A percentile compares a stretch with the other conserved stretches of the same genome.
phyloP scores from a whole-genome alignment of 1,284 basidiomycete species.

The Sanghuangporus baumii region DNA sequence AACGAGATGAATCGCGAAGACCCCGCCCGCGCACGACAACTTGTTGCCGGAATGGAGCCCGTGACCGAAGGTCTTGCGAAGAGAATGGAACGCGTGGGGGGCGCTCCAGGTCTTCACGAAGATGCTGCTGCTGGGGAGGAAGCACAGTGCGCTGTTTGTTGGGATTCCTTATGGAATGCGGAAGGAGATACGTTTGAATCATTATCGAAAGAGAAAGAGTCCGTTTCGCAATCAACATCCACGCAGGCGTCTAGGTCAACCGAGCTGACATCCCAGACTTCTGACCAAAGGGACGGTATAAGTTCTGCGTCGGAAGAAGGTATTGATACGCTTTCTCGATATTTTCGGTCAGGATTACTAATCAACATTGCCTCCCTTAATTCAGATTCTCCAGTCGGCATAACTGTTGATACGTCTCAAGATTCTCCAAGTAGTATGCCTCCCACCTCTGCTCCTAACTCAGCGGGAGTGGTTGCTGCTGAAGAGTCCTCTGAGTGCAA shows the following conservation, averaged over 20 bases:
- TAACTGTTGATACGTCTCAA: background rate
- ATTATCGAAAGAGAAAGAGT: slow-evolving; percentile 17
- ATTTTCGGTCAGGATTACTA: no score
- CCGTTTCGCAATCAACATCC: slow-evolving; percentile 24
- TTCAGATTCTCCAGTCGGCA: background rate
- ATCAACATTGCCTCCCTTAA: no score
- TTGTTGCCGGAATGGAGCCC: slow-evolving; percentile 57
- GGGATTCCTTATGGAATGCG: slow-evolving; percentile 55
- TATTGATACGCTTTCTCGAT: background rate
- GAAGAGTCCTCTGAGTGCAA: slow-evolving; percentile 23
- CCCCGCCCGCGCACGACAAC: slow-evolving; percentile 54
- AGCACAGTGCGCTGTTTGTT: slow-evolving; percentile 66
- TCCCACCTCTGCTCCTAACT: background rate
- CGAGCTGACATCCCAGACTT: slow-evolving; percentile 5
- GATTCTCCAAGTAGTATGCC: background rate
- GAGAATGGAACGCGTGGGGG: slow-evolving; percentile 55
- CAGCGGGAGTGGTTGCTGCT: background rate
- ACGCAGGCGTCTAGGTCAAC: slow-evolving; percentile 15
- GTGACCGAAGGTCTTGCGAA: slow-evolving; percentile 63
- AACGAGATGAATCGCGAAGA: slow-evolving; percentile 49
- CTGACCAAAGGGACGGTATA: background rate
- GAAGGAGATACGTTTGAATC: slow-evolving; percentile 37
- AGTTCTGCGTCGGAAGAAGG: background rate
- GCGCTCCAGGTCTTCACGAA: slow-evolving; percentile 31
- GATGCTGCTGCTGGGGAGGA: slow-evolving; percentile 35